A percentile compares a stretch with the other conserved stretches of the same genome.
Evolutionary conservation across 2,329 filamentous ascomycete species (phyloP).

Genomic region (Cercospora sojina): DNA sequence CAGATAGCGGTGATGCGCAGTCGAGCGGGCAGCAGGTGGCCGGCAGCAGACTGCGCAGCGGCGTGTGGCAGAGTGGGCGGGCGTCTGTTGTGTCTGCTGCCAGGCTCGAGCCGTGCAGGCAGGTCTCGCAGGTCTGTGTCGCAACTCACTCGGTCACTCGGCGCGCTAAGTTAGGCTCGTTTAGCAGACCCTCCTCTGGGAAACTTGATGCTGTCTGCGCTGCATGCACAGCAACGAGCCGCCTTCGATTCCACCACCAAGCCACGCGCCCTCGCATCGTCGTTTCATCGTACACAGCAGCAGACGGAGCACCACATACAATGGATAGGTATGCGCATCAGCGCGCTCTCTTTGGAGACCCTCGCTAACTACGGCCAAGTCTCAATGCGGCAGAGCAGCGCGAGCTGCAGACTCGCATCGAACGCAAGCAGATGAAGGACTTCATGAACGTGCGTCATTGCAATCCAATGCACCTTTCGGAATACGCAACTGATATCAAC

Average conservation of each 20-base stretch:
- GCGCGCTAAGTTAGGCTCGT: constrained; percentile 5
- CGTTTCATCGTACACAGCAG: neutral
- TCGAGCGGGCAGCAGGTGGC: neutral
- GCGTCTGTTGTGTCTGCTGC: constrained; percentile 5
- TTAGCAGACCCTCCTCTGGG: constrained; percentile 2
- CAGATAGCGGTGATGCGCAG: constrained; percentile 1
- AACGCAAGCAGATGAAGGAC: constrained; percentile 98
- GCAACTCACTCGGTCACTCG: neutral
- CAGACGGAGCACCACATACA: neutral
- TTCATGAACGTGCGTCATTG: constrained; percentile 81
- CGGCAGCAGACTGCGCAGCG: neutral
- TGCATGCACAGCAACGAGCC: neutral
- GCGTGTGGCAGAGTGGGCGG: neutral
- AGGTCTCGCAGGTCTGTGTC: constrained; percentile 6
- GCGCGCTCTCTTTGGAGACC: constrained; percentile 10
- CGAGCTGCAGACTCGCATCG: constrained; percentile 90
- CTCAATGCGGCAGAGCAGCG: constrained; percentile 80
- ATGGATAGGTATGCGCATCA: constrained; percentile 34
- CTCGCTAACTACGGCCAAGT: constrained; percentile 41
- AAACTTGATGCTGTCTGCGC: constrained; percentile 3
- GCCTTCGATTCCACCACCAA: neutral
- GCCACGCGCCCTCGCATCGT: neutral
- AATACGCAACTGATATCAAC: neutral
- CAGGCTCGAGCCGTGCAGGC: neutral
- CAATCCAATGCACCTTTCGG: neutral